phyloP scores from a whole-genome alignment of 768 basidiomycete species.

The Tricholoma sp. region DNA sequence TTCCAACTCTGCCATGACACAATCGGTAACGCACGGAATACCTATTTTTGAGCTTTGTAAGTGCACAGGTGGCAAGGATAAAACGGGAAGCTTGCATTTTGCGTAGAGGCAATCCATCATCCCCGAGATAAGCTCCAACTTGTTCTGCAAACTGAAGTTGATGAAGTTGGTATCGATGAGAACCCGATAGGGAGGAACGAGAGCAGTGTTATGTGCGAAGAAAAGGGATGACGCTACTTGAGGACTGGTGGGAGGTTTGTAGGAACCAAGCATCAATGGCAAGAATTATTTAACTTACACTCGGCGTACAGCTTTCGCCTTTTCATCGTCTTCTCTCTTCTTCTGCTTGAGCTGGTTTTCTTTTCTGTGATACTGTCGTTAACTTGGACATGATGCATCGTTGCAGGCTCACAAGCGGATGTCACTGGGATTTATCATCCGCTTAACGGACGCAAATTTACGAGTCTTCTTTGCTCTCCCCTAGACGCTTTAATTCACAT shows the following conservation, averaged over 20 bases:
- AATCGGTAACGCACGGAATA: constrained; percentile 99
- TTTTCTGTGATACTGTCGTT: constrained; percentile 52
- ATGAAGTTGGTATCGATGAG: constrained; percentile 99
- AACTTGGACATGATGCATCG: background rate
- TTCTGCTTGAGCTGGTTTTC: constrained; percentile 89
- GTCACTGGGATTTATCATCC: constrained; percentile 90
- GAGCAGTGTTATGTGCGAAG: constrained; percentile 90
- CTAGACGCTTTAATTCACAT: constrained; percentile 31
- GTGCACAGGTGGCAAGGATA: background rate
- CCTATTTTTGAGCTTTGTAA: constrained; percentile 42
- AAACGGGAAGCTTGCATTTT: constrained; percentile 58
- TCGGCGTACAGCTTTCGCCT: constrained; percentile 70
- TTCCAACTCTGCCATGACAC: constrained; percentile 97
- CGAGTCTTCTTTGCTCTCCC: constrained; percentile 90
- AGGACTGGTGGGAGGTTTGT: constrained; percentile 40
- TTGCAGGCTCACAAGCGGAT: constrained; percentile 68
- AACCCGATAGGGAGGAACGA: constrained; percentile 95
- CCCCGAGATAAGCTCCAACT: constrained; percentile 90
- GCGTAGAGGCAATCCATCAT: constrained; percentile 99
- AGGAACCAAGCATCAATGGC: background rate
- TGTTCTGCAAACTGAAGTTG: constrained; percentile 97
- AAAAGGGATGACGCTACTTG: constrained; percentile 90
- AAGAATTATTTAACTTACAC: constrained; percentile 50
- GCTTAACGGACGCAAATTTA: constrained; percentile 93
- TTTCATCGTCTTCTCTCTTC: constrained; percentile 76